Evolutionary conservation across 441 rosid species (phyloP), one percentile per base, ranked within the genome.

Genomic region (Raphanus hybrid): DNA sequence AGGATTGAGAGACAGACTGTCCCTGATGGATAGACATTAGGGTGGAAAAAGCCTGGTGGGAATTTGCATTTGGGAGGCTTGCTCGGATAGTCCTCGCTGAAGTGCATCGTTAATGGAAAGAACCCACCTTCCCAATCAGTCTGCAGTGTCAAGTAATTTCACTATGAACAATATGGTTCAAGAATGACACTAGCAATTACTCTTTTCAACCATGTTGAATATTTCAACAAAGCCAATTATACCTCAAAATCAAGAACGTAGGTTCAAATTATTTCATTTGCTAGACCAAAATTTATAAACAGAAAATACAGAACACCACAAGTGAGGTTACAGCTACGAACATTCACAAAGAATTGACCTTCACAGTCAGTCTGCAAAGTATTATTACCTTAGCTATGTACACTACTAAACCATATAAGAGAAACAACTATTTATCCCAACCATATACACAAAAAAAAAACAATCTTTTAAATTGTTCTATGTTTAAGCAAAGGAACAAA

Each of bases 91-190:
- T 95, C 99, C 80, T 95, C 99, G 32, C 92, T 91, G 78, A 93
- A 93, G 78, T 88, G 85, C 73, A 95, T 89, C 7, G 97, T 87
- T 48, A 95, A 89, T 0, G 99, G 99, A 58, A 87, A 95, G 74
- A 79, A 90, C 55, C 99, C 99, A 77, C 96, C 98, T 81, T 95
- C 97, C 99, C 98, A 95, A 82, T 95, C 98, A 77, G 98, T 95
- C 99, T 95, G 82, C 82, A 80, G 43, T 16, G 64, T 43, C 69
- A 79, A 23, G 43, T 29, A 12, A 59, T 35, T 12, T 39, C 32
- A 6, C 32, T 27, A 58, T 58, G 34, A 45, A 29, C 5, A 12
- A 41, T 5, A 26, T 62, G 4, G 29, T 39, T 64, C 16, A 67
- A 23, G 34, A 18, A 3, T 12, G 29, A 61, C 15, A 64, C 2